phyloP scores from a whole-genome alignment of 1,284 basidiomycete genomes.

The Apiotrichum veenhuisii region DNA sequence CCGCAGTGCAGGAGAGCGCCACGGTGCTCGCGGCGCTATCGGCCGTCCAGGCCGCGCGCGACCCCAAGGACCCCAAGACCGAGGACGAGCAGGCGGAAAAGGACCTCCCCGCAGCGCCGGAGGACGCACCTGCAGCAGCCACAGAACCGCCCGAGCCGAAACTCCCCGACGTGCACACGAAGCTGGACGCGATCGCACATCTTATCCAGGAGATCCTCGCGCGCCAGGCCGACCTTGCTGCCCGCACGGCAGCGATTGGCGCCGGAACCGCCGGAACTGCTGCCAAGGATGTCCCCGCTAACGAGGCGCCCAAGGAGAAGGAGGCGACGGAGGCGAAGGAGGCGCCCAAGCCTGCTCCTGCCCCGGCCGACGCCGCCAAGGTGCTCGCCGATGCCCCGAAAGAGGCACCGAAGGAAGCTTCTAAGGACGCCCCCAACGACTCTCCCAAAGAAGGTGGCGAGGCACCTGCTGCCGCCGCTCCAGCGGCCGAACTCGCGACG shows the following conservation, averaged over 20 bases:
- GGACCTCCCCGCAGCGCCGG: conserved; percentile 1
- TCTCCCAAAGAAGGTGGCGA: neutral
- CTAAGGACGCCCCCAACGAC: neutral
- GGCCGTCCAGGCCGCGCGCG: neutral
- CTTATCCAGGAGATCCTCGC: conserved; percentile 35
- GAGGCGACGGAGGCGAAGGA: conserved; percentile 25
- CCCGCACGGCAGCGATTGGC: neutral
- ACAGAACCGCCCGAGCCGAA: conserved; percentile 11
- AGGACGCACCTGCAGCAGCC: neutral
- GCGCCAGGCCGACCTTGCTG: conserved; percentile 6
- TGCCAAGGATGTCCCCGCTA: neutral
- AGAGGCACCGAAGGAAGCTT: neutral
- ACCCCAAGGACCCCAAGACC: conserved; percentile 19
- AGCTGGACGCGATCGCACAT: conserved; percentile 39
- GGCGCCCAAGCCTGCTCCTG: neutral
- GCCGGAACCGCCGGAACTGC: neutral
- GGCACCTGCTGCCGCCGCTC: neutral
- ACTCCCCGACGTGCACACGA: conserved; percentile 28
- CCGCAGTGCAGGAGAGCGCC: neutral
- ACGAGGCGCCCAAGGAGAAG: conserved; percentile 7
- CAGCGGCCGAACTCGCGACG: neutral
- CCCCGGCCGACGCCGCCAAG: neutral
- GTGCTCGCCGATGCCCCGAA: neutral
- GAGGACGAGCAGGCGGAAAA: conserved; percentile 20
- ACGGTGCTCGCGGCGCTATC: neutral